These are phyloP conservation scores for Trichoderma atrobrunneum DNA, from an alignment of 2,329 filamentous ascomycete species.

Conservation along the genomic window DNA sequence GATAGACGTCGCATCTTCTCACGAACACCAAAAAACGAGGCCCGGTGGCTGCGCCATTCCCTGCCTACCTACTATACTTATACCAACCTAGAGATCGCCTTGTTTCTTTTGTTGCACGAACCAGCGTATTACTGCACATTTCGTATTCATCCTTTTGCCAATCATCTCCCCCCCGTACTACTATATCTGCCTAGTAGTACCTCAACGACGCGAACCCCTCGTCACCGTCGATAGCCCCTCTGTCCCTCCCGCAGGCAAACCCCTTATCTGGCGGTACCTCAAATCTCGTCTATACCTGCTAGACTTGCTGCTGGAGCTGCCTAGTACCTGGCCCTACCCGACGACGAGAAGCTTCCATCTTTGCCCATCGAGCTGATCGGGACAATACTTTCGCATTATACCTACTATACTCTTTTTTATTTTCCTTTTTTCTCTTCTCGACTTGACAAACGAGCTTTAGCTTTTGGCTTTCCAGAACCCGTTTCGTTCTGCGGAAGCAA, in stretches of 20 bases:
- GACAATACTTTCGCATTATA: not conserved
- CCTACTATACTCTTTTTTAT: not conserved
- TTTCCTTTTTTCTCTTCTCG: not conserved
- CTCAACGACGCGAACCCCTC: constrained; percentile 17
- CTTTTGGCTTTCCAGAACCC: constrained; percentile 4
- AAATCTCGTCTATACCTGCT: constrained; percentile 14
- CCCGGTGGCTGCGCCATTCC: constrained; percentile 16
- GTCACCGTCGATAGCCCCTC: constrained; percentile 19
- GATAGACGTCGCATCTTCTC: constrained; percentile 17
- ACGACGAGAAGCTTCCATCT: constrained; percentile 10
- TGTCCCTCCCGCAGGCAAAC: constrained; percentile 13
- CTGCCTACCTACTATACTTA: not conserved
- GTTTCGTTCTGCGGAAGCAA: constrained; percentile 11
- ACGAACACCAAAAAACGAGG: constrained; percentile 9
- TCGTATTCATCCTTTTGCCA: not conserved
- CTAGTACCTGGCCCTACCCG: not conserved
- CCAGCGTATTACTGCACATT: constrained; percentile 13
- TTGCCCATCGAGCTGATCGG: not conserved
- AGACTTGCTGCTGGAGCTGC: not conserved
- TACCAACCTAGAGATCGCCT: constrained; percentile 6
- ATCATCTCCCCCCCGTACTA: not conserved
- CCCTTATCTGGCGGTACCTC: constrained; percentile 20
- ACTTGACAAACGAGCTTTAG: not conserved
- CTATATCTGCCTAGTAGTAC: not conserved
- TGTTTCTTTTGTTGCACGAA: constrained; percentile 13